Percentiles rank a stretch among this genome's conserved stretches.
Evolutionary conservation across 345 rosid species (phyloP).

Genomic region (Kandelia obovata): DNA sequence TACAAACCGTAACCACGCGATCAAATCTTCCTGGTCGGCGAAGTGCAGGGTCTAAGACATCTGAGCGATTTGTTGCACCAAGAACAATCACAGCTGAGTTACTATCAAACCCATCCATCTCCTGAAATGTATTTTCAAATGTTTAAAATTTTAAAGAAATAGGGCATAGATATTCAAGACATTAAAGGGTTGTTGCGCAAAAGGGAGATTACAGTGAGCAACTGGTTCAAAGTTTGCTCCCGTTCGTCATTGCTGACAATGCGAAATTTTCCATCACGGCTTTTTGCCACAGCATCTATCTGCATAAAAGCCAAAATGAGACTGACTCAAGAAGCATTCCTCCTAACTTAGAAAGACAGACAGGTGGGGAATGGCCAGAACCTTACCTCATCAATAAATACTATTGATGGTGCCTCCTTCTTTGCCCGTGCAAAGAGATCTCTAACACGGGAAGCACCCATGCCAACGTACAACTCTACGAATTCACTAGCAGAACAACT

Average conservation of each 20-base stretch:
- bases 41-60: slow-evolving; percentile 93
- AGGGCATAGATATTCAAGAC: neutral
- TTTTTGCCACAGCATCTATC: slow-evolving; percentile 99
- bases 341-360: too few species aligned
- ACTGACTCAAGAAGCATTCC: neutral
- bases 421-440: slow-evolving; percentile 94
- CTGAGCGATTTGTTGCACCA: slow-evolving; percentile 96
- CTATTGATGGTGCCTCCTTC: slow-evolving; percentile 96
- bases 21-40: slow-evolving; percentile 98
- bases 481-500: slow-evolving; percentile 98
- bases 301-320: slow-evolving; percentile 26
- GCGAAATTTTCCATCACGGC: slow-evolving; percentile 91
- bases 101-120: slow-evolving; percentile 99
- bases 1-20: slow-evolving; percentile 83
- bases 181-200: slow-evolving; percentile 10
- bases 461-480: slow-evolving; percentile 90
- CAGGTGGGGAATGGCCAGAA: neutral
- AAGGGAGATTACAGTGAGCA: slow-evolving; percentile 66
- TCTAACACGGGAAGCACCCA: slow-evolving; percentile 99
- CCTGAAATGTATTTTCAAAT: slow-evolving; percentile 44
- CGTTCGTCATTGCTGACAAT: slow-evolving; percentile 88
- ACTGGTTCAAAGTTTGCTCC: slow-evolving; percentile 96
- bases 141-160: slow-evolving; percentile 5
- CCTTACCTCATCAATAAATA: slow-evolving; percentile 89
- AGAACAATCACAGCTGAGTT: slow-evolving; percentile 92